These are phyloP conservation scores for Moesziomyces aphidis DNA, from an alignment of 1,284 basidiomycete genomes.

Conservation along the genomic window DNA sequence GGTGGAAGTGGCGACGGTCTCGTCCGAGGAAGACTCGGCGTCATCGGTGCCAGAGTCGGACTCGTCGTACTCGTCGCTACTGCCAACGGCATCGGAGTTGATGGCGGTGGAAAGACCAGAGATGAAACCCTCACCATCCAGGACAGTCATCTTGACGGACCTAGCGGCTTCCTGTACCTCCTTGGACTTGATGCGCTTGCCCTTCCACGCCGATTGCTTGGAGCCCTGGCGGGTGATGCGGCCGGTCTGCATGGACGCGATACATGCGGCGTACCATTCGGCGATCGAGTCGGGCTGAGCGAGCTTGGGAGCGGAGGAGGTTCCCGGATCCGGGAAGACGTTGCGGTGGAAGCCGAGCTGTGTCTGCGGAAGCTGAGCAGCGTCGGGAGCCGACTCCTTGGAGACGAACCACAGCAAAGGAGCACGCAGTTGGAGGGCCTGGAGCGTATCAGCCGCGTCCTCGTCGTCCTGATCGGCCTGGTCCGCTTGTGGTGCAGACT, in stretches of 20 bases:
- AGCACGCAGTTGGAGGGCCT: conserved; percentile 68
- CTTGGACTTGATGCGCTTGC: conserved; percentile 58
- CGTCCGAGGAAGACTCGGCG: conserved; percentile 19
- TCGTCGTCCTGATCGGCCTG: conserved; percentile 21
- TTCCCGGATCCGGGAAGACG: conserved; percentile 73
- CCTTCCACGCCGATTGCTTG: conserved; percentile 49
- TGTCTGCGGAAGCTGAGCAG: conserved; percentile 72
- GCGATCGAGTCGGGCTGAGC: conserved; percentile 7
- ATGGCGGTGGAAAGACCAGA: conserved; percentile 29
- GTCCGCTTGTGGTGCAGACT: neutral
- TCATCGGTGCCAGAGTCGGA: conserved; percentile 20
- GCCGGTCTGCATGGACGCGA: conserved; percentile 71
- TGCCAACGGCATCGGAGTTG: conserved; percentile 21
- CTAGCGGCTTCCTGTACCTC: conserved; percentile 59
- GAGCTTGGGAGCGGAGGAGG: conserved; percentile 49
- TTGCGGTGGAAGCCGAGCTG: conserved; percentile 90
- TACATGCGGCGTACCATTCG: conserved; percentile 48
- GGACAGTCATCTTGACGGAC: conserved; percentile 51
- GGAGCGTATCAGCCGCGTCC: conserved; percentile 71
- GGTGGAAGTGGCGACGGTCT: conserved; percentile 18
- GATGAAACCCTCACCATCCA: conserved; percentile 58
- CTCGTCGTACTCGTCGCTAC: conserved; percentile 32
- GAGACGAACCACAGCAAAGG: conserved; percentile 89
- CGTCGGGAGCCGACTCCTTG: conserved; percentile 70
- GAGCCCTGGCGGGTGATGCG: conserved; percentile 47